Conservation (phyloP, 2,329 filamentous ascomycete genomes). For the Aaosphaeria arxii region DNA sequence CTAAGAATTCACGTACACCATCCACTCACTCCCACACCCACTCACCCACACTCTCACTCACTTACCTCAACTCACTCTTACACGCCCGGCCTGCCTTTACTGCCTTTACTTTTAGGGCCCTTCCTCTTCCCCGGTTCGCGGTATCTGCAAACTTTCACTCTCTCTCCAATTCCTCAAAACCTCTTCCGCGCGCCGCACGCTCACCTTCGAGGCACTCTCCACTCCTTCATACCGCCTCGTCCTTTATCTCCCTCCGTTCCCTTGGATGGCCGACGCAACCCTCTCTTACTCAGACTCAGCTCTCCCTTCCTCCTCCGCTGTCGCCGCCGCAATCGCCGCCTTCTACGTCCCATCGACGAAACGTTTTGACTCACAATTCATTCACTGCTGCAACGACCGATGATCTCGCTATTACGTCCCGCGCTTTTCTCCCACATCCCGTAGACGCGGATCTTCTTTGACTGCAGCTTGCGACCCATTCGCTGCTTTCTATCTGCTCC, state of each 20-base stretch:
- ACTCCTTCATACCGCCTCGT: no score
- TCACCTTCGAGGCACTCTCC: no score
- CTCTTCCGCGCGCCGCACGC: no score
- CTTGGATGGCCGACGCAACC: constrained; percentile 27
- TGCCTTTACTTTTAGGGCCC: constrained; percentile 2
- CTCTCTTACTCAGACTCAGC: constrained; percentile 6
- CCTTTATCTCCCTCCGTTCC: no score
- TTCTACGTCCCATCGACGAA: constrained; percentile 1
- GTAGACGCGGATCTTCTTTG: constrained; percentile 20
- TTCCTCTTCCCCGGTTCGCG: constrained; percentile 16
- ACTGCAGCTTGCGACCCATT: constrained; percentile 5
- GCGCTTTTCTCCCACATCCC: constrained; percentile 10
- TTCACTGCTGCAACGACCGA: constrained; percentile 18
- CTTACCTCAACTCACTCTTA: no score
- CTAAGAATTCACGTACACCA: constrained; percentile 6
- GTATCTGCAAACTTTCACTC: neutral
- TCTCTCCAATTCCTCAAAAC: neutral
- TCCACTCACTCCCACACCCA: no score
- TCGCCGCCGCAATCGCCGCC: constrained; percentile 11
- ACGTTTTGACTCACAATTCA: no score
- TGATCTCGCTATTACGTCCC: constrained; percentile 24
- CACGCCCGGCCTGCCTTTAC: no score
- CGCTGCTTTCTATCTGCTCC: constrained; percentile 6
- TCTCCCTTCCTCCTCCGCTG: constrained; percentile 9
- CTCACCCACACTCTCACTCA: no score